Percentiles rank a stretch among this genome's conserved stretches.
Conservation (phyloP, 1,284 basidiomycete species). For the Neonothopanus nambi region DNA sequence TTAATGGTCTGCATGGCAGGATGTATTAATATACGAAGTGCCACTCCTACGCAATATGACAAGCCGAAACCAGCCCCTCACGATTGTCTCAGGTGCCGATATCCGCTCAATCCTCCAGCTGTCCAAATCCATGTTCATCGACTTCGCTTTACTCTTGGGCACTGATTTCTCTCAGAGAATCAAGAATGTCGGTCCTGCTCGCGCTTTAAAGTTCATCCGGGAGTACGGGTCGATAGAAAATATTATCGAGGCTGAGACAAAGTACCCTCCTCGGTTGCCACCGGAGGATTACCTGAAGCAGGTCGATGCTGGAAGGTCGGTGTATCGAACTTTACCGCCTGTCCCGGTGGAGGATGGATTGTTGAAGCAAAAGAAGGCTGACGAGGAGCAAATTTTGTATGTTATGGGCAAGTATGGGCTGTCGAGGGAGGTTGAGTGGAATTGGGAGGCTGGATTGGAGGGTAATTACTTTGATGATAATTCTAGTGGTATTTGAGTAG, state of each 20-base stretch:
- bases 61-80: slow-evolving; percentile 54
- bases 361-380: slow-evolving; percentile 35
- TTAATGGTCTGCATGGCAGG: slow-evolving; percentile 39
- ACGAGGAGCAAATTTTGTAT: slow-evolving; percentile 41
- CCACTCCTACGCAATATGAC: slow-evolving; percentile 79
- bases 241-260: slow-evolving; percentile 57
- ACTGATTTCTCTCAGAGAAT: slow-evolving; percentile 89
- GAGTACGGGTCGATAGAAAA: slow-evolving; percentile 73
- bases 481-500: slow-evolving; percentile 34
- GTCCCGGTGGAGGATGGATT: slow-evolving; percentile 41
- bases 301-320: slow-evolving; percentile 55
- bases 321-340: slow-evolving; percentile 66
- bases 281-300: slow-evolving; percentile 56
- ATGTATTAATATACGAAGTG: slow-evolving; percentile 77
- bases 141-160: slow-evolving; percentile 83
- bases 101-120: slow-evolving; percentile 65
- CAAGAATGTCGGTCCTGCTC: slow-evolving; percentile 72
- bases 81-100: slow-evolving; percentile 60
- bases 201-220: slow-evolving; percentile 72
- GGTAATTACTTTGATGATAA: slow-evolving; percentile 70
- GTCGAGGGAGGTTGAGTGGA: slow-evolving; percentile 46
- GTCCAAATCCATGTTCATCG: slow-evolving; percentile 60
- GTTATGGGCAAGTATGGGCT: slow-evolving; percentile 53
- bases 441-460: slow-evolving; percentile 43
- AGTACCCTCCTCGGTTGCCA: slow-evolving; percentile 49